Conservation (phyloP, 371 early-diverging fungal species). For the Syncephalastrum racemosum region DNA sequence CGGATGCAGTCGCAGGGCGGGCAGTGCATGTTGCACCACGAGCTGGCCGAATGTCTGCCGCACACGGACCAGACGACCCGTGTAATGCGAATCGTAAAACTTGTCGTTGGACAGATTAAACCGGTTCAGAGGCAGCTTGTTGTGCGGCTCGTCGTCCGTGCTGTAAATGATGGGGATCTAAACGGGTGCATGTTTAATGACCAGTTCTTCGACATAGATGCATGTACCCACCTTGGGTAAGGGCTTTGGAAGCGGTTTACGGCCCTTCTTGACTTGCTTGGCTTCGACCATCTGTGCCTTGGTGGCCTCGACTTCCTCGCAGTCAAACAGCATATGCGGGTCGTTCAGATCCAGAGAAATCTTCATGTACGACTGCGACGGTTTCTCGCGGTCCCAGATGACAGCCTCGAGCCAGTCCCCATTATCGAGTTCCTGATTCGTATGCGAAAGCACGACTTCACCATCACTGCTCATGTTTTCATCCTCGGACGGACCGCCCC, state of each 20-base stretch:
- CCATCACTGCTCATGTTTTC: slow-evolving; percentile 7
- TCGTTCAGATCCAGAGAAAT: slow-evolving; percentile 75
- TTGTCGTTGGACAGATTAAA: slow-evolving; percentile 97
- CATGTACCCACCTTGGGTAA: slow-evolving; percentile 35
- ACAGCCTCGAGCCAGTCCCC: slow-evolving; percentile 71
- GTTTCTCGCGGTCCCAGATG: slow-evolving; percentile 75
- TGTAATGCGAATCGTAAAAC: slow-evolving; percentile 80
- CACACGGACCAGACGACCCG: slow-evolving; percentile 74
- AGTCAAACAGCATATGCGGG: slow-evolving; percentile 73
- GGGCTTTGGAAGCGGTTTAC: slow-evolving; percentile 41
- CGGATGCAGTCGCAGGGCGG: slow-evolving; percentile 88
- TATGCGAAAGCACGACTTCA: slow-evolving; percentile 30
- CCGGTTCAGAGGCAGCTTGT: slow-evolving; percentile 67
- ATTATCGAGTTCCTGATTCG: slow-evolving; percentile 59
- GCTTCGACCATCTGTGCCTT: slow-evolving; percentile 44
- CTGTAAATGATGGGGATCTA: slow-evolving; percentile 40
- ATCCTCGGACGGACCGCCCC: slow-evolving; percentile 61
- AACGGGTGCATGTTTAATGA: background rate
- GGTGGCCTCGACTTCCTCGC: slow-evolving; percentile 54
- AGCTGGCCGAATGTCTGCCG: slow-evolving; percentile 91
- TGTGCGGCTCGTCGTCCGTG: slow-evolving; percentile 51
- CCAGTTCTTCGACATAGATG: background rate
- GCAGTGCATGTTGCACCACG: slow-evolving; percentile 91
- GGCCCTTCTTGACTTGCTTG: slow-evolving; percentile 43
- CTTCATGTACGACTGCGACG: slow-evolving; percentile 57